Percentiles rank a stretch among this genome's conserved stretches.
Evolutionary conservation across 306 rosid genomes (phyloP).

Genomic region (Castanospermum australe): DNA sequence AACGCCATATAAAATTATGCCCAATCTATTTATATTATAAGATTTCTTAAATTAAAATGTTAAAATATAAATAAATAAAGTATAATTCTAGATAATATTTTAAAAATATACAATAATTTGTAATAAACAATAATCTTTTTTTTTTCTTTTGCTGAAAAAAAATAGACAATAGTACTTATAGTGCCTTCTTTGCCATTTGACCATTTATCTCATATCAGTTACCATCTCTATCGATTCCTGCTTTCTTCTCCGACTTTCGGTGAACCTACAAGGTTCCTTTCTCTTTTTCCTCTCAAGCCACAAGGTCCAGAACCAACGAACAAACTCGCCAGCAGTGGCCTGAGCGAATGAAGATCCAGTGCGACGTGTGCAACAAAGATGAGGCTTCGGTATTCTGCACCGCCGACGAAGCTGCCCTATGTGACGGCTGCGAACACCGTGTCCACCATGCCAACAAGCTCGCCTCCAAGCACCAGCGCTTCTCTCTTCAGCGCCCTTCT

Average conservation of each 20-base stretch:
- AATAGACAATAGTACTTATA: too few relatives aligned
- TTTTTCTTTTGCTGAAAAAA: too few relatives aligned
- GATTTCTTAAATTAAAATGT: too few relatives aligned
- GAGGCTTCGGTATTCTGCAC: conserved; percentile 86
- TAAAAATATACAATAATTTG: too few relatives aligned
- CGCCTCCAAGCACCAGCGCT: conserved; percentile 90
- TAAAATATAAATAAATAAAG: too few relatives aligned
- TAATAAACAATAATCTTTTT: too few relatives aligned
- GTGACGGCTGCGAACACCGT: conserved; percentile 76
- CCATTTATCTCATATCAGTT: neutral
- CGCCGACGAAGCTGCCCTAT: conserved; percentile 95
- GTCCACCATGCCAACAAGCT: conserved; percentile 97
- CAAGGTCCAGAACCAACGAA: neutral
- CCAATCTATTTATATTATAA: too few relatives aligned
- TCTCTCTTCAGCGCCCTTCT: conserved; percentile 67
- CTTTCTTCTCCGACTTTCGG: neutral
- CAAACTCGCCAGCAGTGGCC: neutral
- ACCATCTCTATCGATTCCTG: neutral
- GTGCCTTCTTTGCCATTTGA: neutral
- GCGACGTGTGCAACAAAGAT: conserved; percentile 75
- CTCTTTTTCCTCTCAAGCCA: neutral
- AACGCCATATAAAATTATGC: too few relatives aligned
- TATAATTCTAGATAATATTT: too few relatives aligned
- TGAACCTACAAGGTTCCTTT: neutral
- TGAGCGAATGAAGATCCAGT: conserved; percentile 76